Percentiles rank a stretch among this genome's conserved stretches.
phyloP scores from a whole-genome alignment of 129 eudicot genomes.

The Escallonia rubra region DNA sequence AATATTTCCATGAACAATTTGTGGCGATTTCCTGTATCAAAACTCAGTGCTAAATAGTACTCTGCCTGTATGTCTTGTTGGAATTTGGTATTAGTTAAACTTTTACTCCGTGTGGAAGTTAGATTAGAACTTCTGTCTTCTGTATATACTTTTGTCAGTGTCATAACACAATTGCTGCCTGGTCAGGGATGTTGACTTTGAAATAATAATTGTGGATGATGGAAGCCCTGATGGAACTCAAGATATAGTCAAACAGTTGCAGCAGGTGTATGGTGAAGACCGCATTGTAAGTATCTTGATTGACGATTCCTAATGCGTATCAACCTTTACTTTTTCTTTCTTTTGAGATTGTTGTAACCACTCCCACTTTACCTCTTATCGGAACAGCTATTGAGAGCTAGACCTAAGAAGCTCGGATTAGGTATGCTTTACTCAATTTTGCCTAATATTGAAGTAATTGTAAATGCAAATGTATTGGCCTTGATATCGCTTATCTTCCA shows the following conservation, averaged over 20 bases:
- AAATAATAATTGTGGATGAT: slow-evolving; percentile 84
- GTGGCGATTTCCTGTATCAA: background rate
- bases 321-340: background rate
- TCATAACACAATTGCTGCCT: slow-evolving; percentile 7
- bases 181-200: slow-evolving; percentile 71
- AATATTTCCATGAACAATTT: background rate
- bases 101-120: background rate
- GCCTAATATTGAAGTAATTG: background rate
- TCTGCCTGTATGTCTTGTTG: background rate
- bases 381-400: slow-evolving; percentile 69
- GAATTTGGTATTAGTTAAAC: background rate
- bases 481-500: slow-evolving; percentile 26
- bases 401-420: slow-evolving; percentile 87
- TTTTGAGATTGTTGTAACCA: background rate
- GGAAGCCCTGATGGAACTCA: slow-evolving; percentile 99
- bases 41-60: background rate
- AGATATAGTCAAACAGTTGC: slow-evolving; percentile 87
- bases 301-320: background rate
- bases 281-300: slow-evolving; percentile 56
- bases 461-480: slow-evolving; percentile 5
- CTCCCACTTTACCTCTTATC: slow-evolving; percentile 5
- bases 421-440: slow-evolving; percentile 36
- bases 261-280: slow-evolving; percentile 78
- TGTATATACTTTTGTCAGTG: background rate
- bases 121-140: background rate